These are phyloP conservation scores for Entamoeba invadens DNA, from an alignment of 208 protist genomes.

Conservation along the genomic window DNA sequence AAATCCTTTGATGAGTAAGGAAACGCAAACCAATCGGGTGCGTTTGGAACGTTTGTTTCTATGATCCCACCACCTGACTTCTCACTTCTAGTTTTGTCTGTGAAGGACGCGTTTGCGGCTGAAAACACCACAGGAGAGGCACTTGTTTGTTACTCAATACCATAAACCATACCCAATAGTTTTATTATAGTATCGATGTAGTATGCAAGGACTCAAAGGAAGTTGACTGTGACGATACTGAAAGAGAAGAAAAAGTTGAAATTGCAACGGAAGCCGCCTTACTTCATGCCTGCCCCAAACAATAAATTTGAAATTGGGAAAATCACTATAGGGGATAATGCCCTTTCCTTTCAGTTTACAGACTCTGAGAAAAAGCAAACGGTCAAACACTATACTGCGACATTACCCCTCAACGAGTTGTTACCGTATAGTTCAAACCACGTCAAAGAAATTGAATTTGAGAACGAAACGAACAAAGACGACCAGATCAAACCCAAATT, in stretches of 20 bases:
- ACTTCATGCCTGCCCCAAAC: not conserved
- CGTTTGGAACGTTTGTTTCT: not conserved
- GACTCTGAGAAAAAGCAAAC: not conserved
- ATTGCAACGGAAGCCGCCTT: not conserved
- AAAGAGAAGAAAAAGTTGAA: not conserved
- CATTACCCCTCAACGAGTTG: not conserved
- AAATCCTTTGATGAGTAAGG: no score
- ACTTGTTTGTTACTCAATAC: not conserved
- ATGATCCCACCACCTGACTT: not conserved
- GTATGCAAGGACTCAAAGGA: not conserved
- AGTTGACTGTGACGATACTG: not conserved
- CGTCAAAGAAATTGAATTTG: not conserved
- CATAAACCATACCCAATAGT: no score
- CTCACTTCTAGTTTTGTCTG: not conserved
- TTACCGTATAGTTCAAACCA: not conserved
- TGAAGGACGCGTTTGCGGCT: not conserved
- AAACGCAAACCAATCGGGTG: not conserved
- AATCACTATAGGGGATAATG: not conserved
- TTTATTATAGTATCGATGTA: no score
- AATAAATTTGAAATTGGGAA: not conserved
- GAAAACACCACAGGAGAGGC: not conserved
- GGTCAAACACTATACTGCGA: not conserved
- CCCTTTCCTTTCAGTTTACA: not conserved
- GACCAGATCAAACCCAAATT: not conserved
- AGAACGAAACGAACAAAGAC: not conserved